Base-by-base conservation (phyloP, 2,329 filamentous ascomycete genomes). In the Sphaerostilbella broomeana region DNA sequence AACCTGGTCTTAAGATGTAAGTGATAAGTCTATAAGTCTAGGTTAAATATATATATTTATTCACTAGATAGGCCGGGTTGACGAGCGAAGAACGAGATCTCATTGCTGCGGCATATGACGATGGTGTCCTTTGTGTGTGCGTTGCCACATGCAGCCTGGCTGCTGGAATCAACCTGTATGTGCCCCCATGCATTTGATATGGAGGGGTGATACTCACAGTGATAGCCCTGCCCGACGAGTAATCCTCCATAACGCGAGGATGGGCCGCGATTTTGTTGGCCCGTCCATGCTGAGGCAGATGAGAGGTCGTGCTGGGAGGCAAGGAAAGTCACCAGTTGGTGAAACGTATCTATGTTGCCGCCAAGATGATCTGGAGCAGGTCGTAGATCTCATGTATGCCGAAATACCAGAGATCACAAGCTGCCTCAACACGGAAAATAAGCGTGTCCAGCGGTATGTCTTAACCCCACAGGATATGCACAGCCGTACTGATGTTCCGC, bases 261-360 rank as follows among this genome's bases (percentile, higher is more conserved):
- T 88, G 81, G 84, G 84, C 1, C 72, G 80, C 37, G 82, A 87
- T 31, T 65, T 87, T 33, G 75, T 88, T n/a, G 84, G 82, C 0
- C 84, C 84, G 10, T 79, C 84, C 4, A 84, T 89, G 79, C 67
- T 89, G 59, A 76, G 83, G 34, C 84, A 89, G 60, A 89, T 88
- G 84, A 75, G 83, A 53, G 84, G 84, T 3, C 73, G 84, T 44
- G 84, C 84, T 15, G 84, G 84, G 6, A 73, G 84, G 38, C 87
- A 87, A 59, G 84, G 84, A 34, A 88, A 86, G 53, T 82, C 86
- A 40, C 81, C 84, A 35, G 65, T 84, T 32, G 84, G 84, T 2
- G 84, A 88, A 61, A 88, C 82, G 2, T 88, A 84, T 55, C 64
- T 88, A 1, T 87, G 84, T 54, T 88, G 84, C 52, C 73, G 78